Evolutionary conservation across 2,329 filamentous ascomycete species (phyloP).

Genomic region (Beauveria australis): DNA sequence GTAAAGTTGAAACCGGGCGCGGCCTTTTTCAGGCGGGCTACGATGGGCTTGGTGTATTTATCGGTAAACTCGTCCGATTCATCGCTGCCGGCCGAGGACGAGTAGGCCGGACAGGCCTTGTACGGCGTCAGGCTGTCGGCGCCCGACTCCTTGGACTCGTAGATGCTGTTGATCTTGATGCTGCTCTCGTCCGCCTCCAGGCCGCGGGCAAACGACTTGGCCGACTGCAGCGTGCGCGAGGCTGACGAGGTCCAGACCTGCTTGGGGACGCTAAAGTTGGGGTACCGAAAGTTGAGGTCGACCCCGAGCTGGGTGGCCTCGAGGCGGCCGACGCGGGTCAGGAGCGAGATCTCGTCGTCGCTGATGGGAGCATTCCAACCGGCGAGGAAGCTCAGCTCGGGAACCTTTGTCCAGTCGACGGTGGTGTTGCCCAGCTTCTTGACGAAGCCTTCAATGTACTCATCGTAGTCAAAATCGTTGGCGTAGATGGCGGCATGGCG

Average conservation of each 20-base stretch:
- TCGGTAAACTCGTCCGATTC: conserved; percentile 43
- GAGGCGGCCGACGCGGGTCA: conserved; percentile 53
- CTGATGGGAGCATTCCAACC: conserved; percentile 50
- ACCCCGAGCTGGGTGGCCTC: conserved; percentile 53
- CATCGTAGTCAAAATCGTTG: conserved; percentile 51
- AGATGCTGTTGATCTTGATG: conserved; percentile 47
- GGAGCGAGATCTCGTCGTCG: conserved; percentile 46
- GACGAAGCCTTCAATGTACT: conserved; percentile 48
- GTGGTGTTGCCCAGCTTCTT: conserved; percentile 51
- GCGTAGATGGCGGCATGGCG: conserved; percentile 54
- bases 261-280: conserved; percentile 40
- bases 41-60: conserved; percentile 52
- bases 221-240: conserved; percentile 51
- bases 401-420: conserved; percentile 49
- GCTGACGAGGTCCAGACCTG: conserved; percentile 56
- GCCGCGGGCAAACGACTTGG: conserved; percentile 49
- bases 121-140: conserved; percentile 57
- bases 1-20: conserved; percentile 56
- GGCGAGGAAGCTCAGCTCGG: conserved; percentile 46
- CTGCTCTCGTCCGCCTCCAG: conserved; percentile 43
- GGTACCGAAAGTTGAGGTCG: conserved; percentile 50
- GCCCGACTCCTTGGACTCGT: conserved; percentile 48
- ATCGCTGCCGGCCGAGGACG: conserved; percentile 45
- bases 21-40: conserved; percentile 44
- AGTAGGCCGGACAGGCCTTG: conserved; percentile 56